phyloP scores from a whole-genome alignment of 345 rosid genomes.

The Melaleuca alternifolia region DNA sequence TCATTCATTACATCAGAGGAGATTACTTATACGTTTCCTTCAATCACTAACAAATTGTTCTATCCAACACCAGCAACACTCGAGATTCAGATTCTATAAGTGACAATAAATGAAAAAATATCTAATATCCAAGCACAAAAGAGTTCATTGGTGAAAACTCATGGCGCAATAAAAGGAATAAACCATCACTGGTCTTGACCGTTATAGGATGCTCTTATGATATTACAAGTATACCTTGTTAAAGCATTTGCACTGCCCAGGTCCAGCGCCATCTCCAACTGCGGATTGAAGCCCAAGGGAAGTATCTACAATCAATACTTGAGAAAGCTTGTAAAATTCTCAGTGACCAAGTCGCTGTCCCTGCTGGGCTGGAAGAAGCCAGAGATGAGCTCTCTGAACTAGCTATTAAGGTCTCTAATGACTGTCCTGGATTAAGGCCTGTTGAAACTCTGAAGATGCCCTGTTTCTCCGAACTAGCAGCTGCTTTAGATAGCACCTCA shows the following conservation, averaged over 20 bases:
- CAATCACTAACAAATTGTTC: neutral
- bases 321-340: constrained; percentile 92
- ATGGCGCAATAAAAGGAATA: neutral
- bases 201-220: neutral
- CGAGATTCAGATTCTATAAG: neutral
- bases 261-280: constrained; percentile 80
- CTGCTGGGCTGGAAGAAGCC: constrained; percentile 68
- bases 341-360: constrained; percentile 55
- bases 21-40: neutral
- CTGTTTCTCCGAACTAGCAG: constrained; percentile 49
- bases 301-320: constrained; percentile 73
- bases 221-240: neutral
- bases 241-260: constrained; percentile 19
- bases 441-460: constrained; percentile 41
- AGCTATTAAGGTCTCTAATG: constrained; percentile 61
- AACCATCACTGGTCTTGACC: neutral
- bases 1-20: neutral
- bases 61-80: neutral
- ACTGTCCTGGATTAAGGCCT: constrained; percentile 31
- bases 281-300: constrained; percentile 84
- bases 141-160: neutral
- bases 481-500: constrained; percentile 40
- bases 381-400: constrained; percentile 83
- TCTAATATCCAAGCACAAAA: neutral
- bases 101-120: neutral